Percentiles rank a stretch among this genome's conserved stretches.
phyloP scores from a whole-genome alignment of 495 filamentous ascomycete genomes.

The Penicilliopsis zonata region DNA sequence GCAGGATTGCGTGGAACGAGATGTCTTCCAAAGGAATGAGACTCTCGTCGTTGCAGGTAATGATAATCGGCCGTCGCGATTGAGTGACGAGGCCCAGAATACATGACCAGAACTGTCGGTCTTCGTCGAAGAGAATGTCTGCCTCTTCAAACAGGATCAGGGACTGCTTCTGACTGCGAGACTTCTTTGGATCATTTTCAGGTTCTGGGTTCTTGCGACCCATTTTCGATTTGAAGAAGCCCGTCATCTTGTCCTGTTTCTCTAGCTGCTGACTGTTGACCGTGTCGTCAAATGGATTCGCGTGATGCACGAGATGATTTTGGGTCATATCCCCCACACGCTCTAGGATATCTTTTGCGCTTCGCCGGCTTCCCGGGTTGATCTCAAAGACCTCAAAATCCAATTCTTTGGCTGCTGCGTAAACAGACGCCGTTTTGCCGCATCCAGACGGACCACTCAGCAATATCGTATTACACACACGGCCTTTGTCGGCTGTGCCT shows the following conservation, averaged over 20 bases:
- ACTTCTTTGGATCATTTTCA: slow-evolving; percentile 22
- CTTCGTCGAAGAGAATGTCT: slow-evolving; percentile 87
- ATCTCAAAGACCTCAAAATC: slow-evolving; percentile 95
- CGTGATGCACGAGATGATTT: slow-evolving; percentile 75
- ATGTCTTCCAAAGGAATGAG: slow-evolving; percentile 59
- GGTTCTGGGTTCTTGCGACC: slow-evolving; percentile 7
- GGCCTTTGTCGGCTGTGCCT: slow-evolving; percentile 29
- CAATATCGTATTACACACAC: slow-evolving; percentile 50
- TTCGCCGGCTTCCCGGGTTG: slow-evolving; percentile 69
- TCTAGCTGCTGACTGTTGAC: slow-evolving; percentile 6
- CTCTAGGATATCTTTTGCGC: slow-evolving; percentile 81
- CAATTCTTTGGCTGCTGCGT: slow-evolving; percentile 91
- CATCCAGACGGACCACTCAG: slow-evolving; percentile 84
- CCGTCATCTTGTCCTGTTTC: slow-evolving; percentile 64
- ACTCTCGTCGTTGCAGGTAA: slow-evolving; percentile 88
- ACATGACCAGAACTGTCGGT: slow-evolving; percentile 87
- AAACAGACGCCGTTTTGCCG: slow-evolving; percentile 87
- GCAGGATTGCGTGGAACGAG: slow-evolving; percentile 72
- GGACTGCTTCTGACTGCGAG: slow-evolving; percentile 74
- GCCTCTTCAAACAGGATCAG: slow-evolving; percentile 91
- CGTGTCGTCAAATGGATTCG: slow-evolving; percentile 16
- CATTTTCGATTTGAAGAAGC: slow-evolving; percentile 58
- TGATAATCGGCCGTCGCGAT: slow-evolving; percentile 82
- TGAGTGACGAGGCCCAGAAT: slow-evolving; percentile 63
- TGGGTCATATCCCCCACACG: slow-evolving; percentile 92